Evolutionary conservation across 352 stramenopile species (phyloP), one percentile per base, ranked within the genome.

Genomic region (Hyaloperonospora brassicae): DNA sequence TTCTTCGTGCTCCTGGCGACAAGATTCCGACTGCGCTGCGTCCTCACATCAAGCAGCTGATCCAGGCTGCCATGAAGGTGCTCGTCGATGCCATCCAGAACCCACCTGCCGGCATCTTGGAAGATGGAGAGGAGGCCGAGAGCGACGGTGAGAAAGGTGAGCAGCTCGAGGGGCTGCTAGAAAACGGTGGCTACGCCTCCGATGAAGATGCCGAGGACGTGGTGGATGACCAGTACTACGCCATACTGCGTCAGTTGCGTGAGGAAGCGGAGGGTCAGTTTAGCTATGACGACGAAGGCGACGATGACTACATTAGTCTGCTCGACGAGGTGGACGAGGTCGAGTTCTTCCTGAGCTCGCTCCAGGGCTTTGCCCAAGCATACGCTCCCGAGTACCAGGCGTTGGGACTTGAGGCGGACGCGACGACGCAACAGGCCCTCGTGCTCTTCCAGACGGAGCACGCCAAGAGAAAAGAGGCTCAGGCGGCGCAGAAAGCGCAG

Each of bases 321-420:
- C 65, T 98, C 38, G 92, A 98, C 57, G 76, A 95, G 60, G 82
- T 98, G 14, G 89, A 98, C 54, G 88, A 97, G 64, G 66, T 97
- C 21, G 73, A 92, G 48, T 96, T 95, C 59, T 85, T 98, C 64
- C 82, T 95, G 55, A 69, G 87, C 56, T 91, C 91, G 23, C 63
- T 97, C 31, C 91, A 92, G 46, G 77, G 61, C 35, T 88, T 88
- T 25, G 65, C 75, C 10, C 78, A 86, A 54, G 42, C 72, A 21
- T 70, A 86, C 44, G 47, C 56, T 36, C 51, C 61, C 12, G 72
- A 85, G 38, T 88, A 88, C 57, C 72, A 82, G 55, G 64, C 73
- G 41, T 63, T 88, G 43, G 68, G 73, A 42, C 59, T 88, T 21
- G 78, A 86, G 50, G 61, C 69, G n/a, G 78, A 88, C 42, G 42